A percentile compares a stretch with the other conserved stretches of the same genome.
phyloP scores from a whole-genome alignment of 2,329 filamentous ascomycete species.

The Claviceps maximensis region DNA sequence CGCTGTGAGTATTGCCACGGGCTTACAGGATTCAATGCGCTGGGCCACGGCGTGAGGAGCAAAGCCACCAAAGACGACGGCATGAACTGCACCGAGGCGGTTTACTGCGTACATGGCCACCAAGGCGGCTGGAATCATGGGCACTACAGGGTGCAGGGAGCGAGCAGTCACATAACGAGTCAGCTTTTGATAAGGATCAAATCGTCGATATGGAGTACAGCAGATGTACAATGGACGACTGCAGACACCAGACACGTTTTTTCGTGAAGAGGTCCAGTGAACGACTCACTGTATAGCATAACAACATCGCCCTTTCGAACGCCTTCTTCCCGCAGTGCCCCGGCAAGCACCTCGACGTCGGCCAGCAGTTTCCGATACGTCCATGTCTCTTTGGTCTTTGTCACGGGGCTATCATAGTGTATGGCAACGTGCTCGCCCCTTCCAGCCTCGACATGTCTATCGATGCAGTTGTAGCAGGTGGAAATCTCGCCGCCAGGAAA shows the following conservation, averaged over 20 bases:
- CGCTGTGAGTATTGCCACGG: constrained; percentile 68
- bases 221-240: too few species aligned
- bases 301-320: constrained; percentile 77
- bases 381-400: constrained; percentile 53
- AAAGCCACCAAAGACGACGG: constrained; percentile 90
- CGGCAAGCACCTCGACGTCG: constrained; percentile 72
- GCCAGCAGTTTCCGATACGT: constrained; percentile 65
- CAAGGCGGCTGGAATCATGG: constrained; percentile 86
- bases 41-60: constrained; percentile 70
- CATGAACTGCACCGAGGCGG: constrained; percentile 75
- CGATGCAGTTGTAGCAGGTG: constrained; percentile 83
- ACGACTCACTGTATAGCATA: constrained; percentile 64
- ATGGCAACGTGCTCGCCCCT: constrained; percentile 63
- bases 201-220: too few species aligned
- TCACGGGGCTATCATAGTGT: constrained; percentile 80
- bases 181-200: neutral
- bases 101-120: constrained; percentile 73
- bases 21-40: constrained; percentile 70
- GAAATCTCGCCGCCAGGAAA: constrained; percentile 81
- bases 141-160: constrained; percentile 43
- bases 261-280: neutral
- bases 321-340: constrained; percentile 68
- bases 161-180: neutral
- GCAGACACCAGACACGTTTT: too few species aligned
- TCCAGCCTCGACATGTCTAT: constrained; percentile 75